These are phyloP conservation scores for Rachicladosporium sp. DNA, from an alignment of 2,329 filamentous ascomycete genomes.

Conservation along the genomic window DNA sequence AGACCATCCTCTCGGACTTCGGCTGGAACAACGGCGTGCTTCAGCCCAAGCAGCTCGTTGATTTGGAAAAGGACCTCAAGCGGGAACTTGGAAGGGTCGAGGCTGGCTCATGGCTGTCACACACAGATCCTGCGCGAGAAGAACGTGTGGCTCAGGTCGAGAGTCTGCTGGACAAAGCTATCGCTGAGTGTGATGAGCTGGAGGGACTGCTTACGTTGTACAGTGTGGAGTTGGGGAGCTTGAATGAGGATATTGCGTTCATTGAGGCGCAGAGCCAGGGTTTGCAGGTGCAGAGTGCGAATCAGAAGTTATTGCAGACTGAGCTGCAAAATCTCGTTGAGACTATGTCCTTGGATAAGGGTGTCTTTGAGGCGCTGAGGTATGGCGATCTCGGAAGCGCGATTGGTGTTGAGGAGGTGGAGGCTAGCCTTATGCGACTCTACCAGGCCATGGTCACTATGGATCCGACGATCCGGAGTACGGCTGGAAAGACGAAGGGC, in stretches of 20 bases:
- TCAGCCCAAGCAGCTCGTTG: constrained; percentile 62
- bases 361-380: constrained; percentile 62
- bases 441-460: constrained; percentile 93
- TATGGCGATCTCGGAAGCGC: constrained; percentile 61
- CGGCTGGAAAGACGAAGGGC: constrained; percentile 23
- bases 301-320: constrained; percentile 84
- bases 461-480: constrained; percentile 60
- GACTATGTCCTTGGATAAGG: constrained; percentile 73
- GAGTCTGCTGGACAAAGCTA: constrained; percentile 73
- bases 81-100: constrained; percentile 83
- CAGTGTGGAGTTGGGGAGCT: constrained; percentile 81
- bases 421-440: constrained; percentile 62
- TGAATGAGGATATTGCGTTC: constrained; percentile 91
- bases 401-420: constrained; percentile 65
- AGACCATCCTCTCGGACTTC: constrained; percentile 71
- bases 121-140: constrained; percentile 68
- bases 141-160: constrained; percentile 81
- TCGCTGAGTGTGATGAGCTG: constrained; percentile 88
- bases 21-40: constrained; percentile 76
- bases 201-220: constrained; percentile 91
- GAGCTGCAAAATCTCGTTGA: constrained; percentile 82
- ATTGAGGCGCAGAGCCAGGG: constrained; percentile 97
- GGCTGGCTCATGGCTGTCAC: constrained; percentile 81
- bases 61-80: constrained; percentile 70
- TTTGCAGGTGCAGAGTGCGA: constrained; percentile 90